Evolutionary conservation across 2,329 filamentous ascomycete genomes (phyloP).

Genomic region (Hymenoscyphus occultus): DNA sequence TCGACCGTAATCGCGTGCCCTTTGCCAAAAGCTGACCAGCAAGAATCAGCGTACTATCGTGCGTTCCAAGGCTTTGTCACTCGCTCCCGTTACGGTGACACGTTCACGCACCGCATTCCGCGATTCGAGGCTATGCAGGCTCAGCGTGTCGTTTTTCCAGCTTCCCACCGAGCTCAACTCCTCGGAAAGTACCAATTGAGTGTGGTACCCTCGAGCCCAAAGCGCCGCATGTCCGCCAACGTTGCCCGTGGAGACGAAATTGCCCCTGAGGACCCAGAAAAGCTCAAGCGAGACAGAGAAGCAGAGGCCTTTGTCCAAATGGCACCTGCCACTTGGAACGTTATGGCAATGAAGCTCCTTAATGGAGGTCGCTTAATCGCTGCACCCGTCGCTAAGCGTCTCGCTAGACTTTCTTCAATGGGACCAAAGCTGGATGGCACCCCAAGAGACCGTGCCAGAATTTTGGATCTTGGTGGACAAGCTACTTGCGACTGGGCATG

Average conservation of each 20-base stretch:
- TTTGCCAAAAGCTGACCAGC: slow-evolving; percentile 47
- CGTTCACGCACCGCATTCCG: slow-evolving; percentile 78
- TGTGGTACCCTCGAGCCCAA: slow-evolving; percentile 64
- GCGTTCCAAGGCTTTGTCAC: slow-evolving; percentile 76
- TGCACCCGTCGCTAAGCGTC: slow-evolving; percentile 60
- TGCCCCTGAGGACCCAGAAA: slow-evolving; percentile 60
- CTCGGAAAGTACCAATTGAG: slow-evolving; percentile 81
- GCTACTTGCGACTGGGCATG: slow-evolving; percentile 91
- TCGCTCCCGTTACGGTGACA: slow-evolving; percentile 64
- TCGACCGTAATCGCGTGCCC: slow-evolving; percentile 41
- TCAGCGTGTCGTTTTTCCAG: slow-evolving; percentile 69
- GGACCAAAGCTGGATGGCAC: slow-evolving; percentile 44
- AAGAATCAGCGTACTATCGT: slow-evolving; percentile 81
- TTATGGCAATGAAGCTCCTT: slow-evolving; percentile 57
- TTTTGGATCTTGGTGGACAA: slow-evolving; percentile 85
- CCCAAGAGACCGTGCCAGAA: slow-evolving; percentile 55
- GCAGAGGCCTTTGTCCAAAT: slow-evolving; percentile 75
- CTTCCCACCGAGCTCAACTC: slow-evolving; percentile 75
- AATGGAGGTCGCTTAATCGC: slow-evolving; percentile 64
- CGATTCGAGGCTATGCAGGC: slow-evolving; percentile 88
- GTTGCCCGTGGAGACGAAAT: slow-evolving; percentile 70
- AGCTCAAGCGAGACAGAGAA: slow-evolving; percentile 70
- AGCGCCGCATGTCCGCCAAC: slow-evolving; percentile 68
- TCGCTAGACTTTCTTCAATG: slow-evolving; percentile 53
- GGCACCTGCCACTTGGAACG: slow-evolving; percentile 58